Evolutionary conservation across 2,329 filamentous ascomycete species (phyloP).

Genomic region (Trichoderma pleuroti): DNA sequence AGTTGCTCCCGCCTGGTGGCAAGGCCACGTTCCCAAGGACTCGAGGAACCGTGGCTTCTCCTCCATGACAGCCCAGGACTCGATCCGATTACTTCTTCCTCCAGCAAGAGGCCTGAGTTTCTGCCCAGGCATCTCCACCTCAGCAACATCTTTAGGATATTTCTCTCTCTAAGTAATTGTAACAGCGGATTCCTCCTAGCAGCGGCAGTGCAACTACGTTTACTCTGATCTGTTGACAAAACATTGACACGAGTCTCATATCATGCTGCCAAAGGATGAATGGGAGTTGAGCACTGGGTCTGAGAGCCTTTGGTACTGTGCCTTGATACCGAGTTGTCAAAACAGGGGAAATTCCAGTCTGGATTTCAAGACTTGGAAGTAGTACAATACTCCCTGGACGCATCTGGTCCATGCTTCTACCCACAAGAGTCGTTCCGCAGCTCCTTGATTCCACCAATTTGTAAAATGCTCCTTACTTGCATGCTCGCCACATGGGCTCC

Average conservation of each 20-base stretch:
- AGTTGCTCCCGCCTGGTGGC: not conserved
- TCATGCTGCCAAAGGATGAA: not conserved
- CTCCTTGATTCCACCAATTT: not conserved
- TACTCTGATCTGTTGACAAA: not conserved
- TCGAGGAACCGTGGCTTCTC: not conserved
- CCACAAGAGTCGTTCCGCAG: not conserved
- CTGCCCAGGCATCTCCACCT: not conserved
- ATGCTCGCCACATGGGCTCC: not conserved
- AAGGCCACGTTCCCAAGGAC: not conserved
- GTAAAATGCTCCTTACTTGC: not conserved
- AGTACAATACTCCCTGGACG: not conserved
- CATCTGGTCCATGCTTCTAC: not conserved
- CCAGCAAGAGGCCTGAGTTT: not conserved
- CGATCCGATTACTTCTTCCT: no score
- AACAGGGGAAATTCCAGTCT: not conserved
- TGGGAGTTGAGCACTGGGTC: not conserved
- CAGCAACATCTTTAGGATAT: not conserved
- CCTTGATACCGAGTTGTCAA: not conserved
- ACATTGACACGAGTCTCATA: not conserved
- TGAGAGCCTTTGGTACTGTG: not conserved
- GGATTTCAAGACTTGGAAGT: not conserved
- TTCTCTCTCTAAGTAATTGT: not conserved
- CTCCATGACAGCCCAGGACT: not conserved
- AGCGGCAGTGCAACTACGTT: not conserved
- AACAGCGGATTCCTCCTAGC: not conserved